Base-by-base conservation (phyloP, 805 yeast species). In the Suhomyces sp. region DNA sequence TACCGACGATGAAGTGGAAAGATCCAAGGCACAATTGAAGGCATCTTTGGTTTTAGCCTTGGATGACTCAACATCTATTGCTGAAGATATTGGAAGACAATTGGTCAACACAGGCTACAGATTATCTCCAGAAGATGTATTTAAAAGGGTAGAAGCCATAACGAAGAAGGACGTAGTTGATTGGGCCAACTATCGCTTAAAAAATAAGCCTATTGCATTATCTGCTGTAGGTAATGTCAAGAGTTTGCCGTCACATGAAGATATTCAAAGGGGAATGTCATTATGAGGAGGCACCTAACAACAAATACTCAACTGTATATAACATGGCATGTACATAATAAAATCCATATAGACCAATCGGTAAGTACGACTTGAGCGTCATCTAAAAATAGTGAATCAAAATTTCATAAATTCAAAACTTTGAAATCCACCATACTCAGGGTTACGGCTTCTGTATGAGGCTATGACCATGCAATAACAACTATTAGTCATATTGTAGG, bases 81-180 rank as follows among this genome's bases (percentile, higher is more conserved):
- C 97, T 20, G 99, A 93, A 65, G 98, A 93, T 62, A 88, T 93
- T 50, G 98, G 98, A 18, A 81, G 98, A 63, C 98, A 93, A 61
- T 72, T 93, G 37, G 95, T 93, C 28, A 91, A 96, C 35, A 90
- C 98, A 3, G 98, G 98, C 19, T 74, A 66, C 50, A 69, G 88
- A 49, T 68, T 82, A 45, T 63, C 83, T 5, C 88, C 93, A 4
- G 84, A 80, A 54, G 87, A 81, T 45, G 81, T 82, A 9, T 83
- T 83, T 53, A 70, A 74, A 38, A 76, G 83, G 40, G 93, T 93
- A 10, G 88, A 88, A 49, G 68, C 74, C 29, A 85, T 93, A 43
- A 76, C 87, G 7, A 81, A 77, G 51, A 74, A 79, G 24, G 97
- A 88, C 58, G 86, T 93, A 28, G 75, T 83, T 22, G 70, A 74